Base-by-base conservation (phyloP, 225 moss, liverwort and hornwort species). In the Climacium dendroides region DNA sequence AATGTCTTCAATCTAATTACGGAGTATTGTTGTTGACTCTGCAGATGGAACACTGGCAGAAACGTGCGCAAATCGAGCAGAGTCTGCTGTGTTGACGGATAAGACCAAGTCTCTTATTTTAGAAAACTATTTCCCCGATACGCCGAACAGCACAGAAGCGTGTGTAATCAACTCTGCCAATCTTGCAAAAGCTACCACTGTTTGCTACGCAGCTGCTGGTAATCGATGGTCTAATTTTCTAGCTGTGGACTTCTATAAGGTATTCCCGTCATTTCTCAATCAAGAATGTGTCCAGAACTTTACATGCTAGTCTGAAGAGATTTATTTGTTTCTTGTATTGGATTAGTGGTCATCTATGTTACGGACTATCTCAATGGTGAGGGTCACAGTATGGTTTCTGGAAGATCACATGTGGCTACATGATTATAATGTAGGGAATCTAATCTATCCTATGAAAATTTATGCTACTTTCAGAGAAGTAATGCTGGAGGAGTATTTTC, bases 161-260 rank as follows among this genome's bases (percentile, higher is more conserved):
- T 97, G 96, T 86, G 50, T 89, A 11, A 91, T 95, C 58, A 95
- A 97, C 87, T 96, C 98, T 50, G 85, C 64, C 55, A 28, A 63
- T 83, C 91, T 97, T 81, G 91, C 86, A 57, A 19, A 90, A 54
- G 94, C 94, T 89, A 92, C 96, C 63, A 88, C 78, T 76, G 90
- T 91, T 22, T 97, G 98, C 92, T 90, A 95, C 64, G 82, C 88
- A 83, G 97, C 97, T 52, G 90, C 97, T 87, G 95, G 92, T 41
- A 94, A 95, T 24, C 93, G 98, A 80, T 98, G 98, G 98, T 88
- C 97, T 81, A 98, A 97, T 89, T 98, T 94, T 88, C 84, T 98
- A 70, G 95, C 96, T 2, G 97, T 98, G 26, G 98, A 98, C 82
- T 97, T 93, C 87, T 98, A 97, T 79, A 95, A 95, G 97, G 97